A percentile compares a stretch with the other conserved stretches of the same genome.
Conservation (phyloP, 768 basidiomycete genomes). For the Atractiella rhizophila region DNA sequence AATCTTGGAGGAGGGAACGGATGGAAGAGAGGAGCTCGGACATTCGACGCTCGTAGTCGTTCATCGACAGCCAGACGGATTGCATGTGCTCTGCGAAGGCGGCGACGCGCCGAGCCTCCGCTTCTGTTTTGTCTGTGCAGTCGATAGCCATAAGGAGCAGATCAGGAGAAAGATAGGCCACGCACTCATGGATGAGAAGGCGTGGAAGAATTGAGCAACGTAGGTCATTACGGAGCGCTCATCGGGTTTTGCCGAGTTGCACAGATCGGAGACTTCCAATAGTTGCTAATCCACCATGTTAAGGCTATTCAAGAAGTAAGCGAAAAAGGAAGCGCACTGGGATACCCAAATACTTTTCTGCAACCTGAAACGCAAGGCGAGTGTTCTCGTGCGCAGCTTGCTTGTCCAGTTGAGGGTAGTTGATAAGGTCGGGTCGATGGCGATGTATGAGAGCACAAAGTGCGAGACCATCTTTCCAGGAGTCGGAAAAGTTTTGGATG, state of each 20-base stretch:
- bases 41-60: conserved; percentile 78
- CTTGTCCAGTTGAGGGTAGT: conserved; percentile 69
- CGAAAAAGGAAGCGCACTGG: conserved; percentile 33
- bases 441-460: conserved; percentile 91
- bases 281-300: conserved; percentile 49
- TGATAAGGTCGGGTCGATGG: conserved; percentile 81
- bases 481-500: conserved; percentile 73
- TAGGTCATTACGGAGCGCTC: conserved; percentile 97
- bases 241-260: conserved; percentile 63
- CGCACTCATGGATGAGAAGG: conserved; percentile 86
- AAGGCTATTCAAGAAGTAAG: not conserved
- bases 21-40: conserved; percentile 18
- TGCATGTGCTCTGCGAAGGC: conserved; percentile 93
- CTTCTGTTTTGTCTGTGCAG: conserved; percentile 64
- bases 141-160: not conserved
- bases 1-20: not conserved
- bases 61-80: conserved; percentile 59
- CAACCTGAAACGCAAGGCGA: conserved; percentile 58
- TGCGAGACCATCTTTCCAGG: conserved; percentile 87
- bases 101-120: conserved; percentile 71
- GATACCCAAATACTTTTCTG: conserved; percentile 66
- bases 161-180: not conserved
- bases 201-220: conserved; percentile 90
- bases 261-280: conserved; percentile 84
- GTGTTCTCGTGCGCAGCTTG: conserved; percentile 63